Evolutionary conservation across 1,139 yeast genomes (phyloP), one percentile per base, ranked within the genome.

Genomic region (Arxiozyma heterogenica): DNA sequence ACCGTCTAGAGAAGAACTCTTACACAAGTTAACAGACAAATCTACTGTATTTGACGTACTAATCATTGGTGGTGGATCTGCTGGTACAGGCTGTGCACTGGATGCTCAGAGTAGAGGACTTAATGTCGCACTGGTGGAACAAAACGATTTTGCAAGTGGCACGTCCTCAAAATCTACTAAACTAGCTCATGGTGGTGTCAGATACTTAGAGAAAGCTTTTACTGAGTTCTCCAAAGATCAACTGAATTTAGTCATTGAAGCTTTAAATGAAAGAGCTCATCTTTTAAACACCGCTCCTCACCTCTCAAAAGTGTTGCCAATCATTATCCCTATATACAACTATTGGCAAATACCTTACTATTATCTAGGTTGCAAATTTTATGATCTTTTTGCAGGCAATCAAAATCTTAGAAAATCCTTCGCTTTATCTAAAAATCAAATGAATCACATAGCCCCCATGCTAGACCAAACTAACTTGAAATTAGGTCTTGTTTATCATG

Each of bases 261-360:
- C 98, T 23, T 78, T 91, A 57, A 86, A 87, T 68, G 98, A 91
- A 74, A 83, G 98, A 70, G 89, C 88, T 57, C 87, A 87, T 64
- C 85, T 91, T 79, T 74, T 91, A 64, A 81, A 87, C 67, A 89
- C 94, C 61, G 98, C 98, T 47, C 98, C 98, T 52, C 97, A 91
- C 71, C 79, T 91, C 64, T 83, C 93, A 59, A 77, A 86, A 57
- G 83, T 93, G 53, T 78, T 91, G 63, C 98, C 98, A 46, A 91
- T 91, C 64, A 83, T 90, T 87, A 89, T 91, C 64, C 98, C 98
- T 23, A 91, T 90, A 58, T 91, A 91, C 77, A 84, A 83, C 67
- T 88, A 90, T 82, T 91, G 97, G 97, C 95, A 90, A 75, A 81
- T 89, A 56, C 98, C 98, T 52, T 91, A 91, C 75, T 90, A 86